Evolutionary conservation across 1,139 yeast genomes (phyloP), one percentile per base, ranked within the genome.

Genomic region (Diutina neorugosa): DNA sequence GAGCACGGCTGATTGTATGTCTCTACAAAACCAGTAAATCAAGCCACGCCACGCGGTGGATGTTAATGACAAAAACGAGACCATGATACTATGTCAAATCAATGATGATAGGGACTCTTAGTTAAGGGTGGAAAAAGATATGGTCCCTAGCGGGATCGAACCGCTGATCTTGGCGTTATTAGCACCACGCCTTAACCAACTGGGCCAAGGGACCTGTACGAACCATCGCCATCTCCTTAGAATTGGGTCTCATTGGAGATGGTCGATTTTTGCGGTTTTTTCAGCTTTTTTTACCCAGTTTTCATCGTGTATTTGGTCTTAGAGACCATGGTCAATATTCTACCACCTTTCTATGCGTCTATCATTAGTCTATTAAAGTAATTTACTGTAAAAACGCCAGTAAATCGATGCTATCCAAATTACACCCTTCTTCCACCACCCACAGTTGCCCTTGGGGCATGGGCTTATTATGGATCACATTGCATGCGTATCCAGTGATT

Each of bases 181-280:
- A 83, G 89, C 88, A 82, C 89, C 86, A 77, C 86, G 89, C 89
- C 89, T 81, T 83, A 81, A 82, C 87, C 87, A 82, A 82, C 86
- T 82, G 83, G 87, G 87, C 87, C 87, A 82, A 81, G 86, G 86
- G 86, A 82, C 83, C 84, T 31, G 37, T 11, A 31, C 37, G 37
- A 9, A 8, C 4, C 12, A 31, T 11, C 12, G 14, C 14, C 14
- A n/a, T n/a, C n/a, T n/a, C n/a, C n/a, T n/a, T n/a, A n/a, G n/a
- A n/a, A n/a, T n/a, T n/a, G n/a, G n/a, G n/a, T n/a, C n/a, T n/a
- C n/a, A n/a, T n/a, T n/a, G n/a, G n/a, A n/a, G n/a, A n/a, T n/a
- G n/a, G n/a, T n/a, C n/a, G n/a, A n/a, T n/a, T n/a, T n/a, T n/a
- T n/a, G n/a, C n/a, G n/a, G n/a, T n/a, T 23, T 23, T 23, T 7